Evolutionary conservation across 2,329 filamentous ascomycete species (phyloP).

Genomic region (Talaromyces sp.): DNA sequence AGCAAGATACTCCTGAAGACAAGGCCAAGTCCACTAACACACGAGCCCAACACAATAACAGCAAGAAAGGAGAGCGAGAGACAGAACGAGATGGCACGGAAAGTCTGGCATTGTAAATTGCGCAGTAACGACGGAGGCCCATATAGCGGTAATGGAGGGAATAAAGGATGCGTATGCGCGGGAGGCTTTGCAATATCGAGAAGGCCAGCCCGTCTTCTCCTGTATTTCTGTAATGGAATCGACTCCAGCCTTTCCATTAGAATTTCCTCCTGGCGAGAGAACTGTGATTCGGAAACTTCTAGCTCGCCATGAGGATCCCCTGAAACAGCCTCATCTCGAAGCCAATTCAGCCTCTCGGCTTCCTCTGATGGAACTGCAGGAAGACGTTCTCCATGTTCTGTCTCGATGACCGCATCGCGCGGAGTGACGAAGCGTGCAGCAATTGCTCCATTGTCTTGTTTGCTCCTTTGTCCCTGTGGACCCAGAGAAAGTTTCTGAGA

Average conservation of each 20-base stretch:
- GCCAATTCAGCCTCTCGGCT: constrained; percentile 61
- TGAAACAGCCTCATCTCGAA: constrained; percentile 16
- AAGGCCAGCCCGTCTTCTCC: constrained; percentile 1
- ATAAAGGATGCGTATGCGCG: constrained; percentile 68
- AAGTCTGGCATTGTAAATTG: constrained; percentile 59
- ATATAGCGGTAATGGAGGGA: constrained; percentile 78
- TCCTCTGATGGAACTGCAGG: constrained; percentile 66
- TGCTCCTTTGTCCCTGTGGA: not conserved
- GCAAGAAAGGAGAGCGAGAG: constrained; percentile 73
- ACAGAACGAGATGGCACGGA: constrained; percentile 65
- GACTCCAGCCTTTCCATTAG: not conserved
- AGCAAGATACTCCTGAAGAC: constrained; percentile 47
- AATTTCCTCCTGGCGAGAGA: not conserved
- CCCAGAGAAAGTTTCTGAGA: constrained; percentile 7
- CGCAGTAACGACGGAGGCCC: constrained; percentile 65
- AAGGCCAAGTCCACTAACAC: constrained; percentile 61
- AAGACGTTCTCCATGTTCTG: constrained; percentile 60
- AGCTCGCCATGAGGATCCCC: constrained; percentile 13
- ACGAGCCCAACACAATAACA: constrained; percentile 68
- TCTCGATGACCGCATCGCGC: constrained; percentile 66
- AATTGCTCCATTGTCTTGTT: constrained; percentile 18
- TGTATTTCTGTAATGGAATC: not conserved
- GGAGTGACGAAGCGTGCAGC: constrained; percentile 49
- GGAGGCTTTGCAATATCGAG: constrained; percentile 14
- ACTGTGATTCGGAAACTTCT: not conserved